Conservation (phyloP, 495 filamentous ascomycete species). For the Penicillium antarcticum region DNA sequence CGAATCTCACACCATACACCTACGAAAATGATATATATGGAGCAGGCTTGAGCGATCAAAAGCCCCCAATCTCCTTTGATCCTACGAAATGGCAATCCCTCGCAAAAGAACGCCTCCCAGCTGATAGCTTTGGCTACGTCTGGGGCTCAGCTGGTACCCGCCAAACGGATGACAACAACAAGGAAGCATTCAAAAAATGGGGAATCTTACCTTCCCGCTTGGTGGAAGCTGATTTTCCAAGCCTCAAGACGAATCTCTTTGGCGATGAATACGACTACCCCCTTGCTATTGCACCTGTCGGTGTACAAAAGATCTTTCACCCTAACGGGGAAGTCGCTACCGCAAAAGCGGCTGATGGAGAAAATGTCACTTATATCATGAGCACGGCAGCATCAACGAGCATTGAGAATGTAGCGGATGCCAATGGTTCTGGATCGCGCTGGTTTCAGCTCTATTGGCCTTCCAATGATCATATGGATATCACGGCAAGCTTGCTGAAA, state of each 20-base stretch:
- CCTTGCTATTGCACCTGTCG: slow-evolving; percentile 49
- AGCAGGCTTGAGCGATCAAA: slow-evolving; percentile 28
- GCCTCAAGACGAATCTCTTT: slow-evolving; percentile 15
- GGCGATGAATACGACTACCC: slow-evolving; percentile 30
- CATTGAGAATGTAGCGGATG: slow-evolving; percentile 44
- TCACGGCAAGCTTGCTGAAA: slow-evolving; percentile 50
- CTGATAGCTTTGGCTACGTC: slow-evolving; percentile 34
- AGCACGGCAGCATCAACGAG: slow-evolving; percentile 42
- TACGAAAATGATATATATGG: slow-evolving; percentile 31
- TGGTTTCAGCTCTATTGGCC: slow-evolving; percentile 68
- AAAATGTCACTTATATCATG: slow-evolving; percentile 49
- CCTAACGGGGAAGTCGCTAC: slow-evolving; percentile 40
- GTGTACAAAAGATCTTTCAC: slow-evolving; percentile 53
- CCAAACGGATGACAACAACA: slow-evolving; percentile 37
- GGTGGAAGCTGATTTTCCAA: slow-evolving; percentile 13
- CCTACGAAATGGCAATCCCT: slow-evolving; percentile 30
- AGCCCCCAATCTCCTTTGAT: slow-evolving; percentile 32
- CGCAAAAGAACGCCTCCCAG: slow-evolving; percentile 27
- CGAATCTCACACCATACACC: neutral
- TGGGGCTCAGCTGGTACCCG: slow-evolving; percentile 34
- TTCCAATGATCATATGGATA: slow-evolving; percentile 37
- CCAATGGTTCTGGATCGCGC: slow-evolving; percentile 30
- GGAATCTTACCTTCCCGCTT: slow-evolving; percentile 31
- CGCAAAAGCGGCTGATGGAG: slow-evolving; percentile 37
- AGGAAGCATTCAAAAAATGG: slow-evolving; percentile 39